Conservation (phyloP, 1,284 basidiomycete genomes). For the Cerioporus squamosus region DNA sequence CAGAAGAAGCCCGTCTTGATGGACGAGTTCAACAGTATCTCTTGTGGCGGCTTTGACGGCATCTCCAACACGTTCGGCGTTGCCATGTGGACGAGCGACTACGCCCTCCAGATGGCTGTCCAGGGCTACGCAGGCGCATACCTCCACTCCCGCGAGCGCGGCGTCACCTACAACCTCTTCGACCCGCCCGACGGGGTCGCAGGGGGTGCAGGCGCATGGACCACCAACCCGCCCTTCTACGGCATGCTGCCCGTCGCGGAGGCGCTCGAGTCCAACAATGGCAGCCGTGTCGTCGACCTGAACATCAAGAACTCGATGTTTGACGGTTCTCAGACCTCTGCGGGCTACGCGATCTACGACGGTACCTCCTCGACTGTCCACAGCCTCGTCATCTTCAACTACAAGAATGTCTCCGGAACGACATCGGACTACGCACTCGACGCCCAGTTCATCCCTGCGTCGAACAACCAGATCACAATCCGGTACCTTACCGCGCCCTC, state of each 20-base stretch:
- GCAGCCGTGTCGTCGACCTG: constrained; percentile 56
- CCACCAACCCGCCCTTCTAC: constrained; percentile 59
- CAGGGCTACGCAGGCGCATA: constrained; percentile 52
- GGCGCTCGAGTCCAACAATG: constrained; percentile 48
- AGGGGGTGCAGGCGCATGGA: constrained; percentile 46
- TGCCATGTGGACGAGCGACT: constrained; percentile 62
- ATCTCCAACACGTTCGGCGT: constrained; percentile 68
- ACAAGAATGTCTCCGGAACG: constrained; percentile 41
- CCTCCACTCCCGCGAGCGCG: constrained; percentile 54
- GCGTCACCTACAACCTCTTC: constrained; percentile 55
- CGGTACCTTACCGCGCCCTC: constrained; percentile 48
- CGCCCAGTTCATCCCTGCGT: constrained; percentile 26
- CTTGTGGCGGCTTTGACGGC: constrained; percentile 65
- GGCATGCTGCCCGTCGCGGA: constrained; percentile 61
- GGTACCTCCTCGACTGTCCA: constrained; percentile 40
- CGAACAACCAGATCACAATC: constrained; percentile 37
- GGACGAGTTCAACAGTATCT: constrained; percentile 70
- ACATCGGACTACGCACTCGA: constrained; percentile 41
- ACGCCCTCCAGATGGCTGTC: constrained; percentile 54
- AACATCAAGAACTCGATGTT: constrained; percentile 44
- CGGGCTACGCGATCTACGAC: constrained; percentile 67
- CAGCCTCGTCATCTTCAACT: constrained; percentile 67
- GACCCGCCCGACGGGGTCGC: constrained; percentile 44
- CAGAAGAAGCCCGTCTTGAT: constrained; percentile 50
- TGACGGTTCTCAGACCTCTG: constrained; percentile 41